Evolutionary conservation across 2,329 filamentous ascomycete species (phyloP), one percentile per base, ranked within the genome.

Genomic region (Aspergillus costaricaensis): DNA sequence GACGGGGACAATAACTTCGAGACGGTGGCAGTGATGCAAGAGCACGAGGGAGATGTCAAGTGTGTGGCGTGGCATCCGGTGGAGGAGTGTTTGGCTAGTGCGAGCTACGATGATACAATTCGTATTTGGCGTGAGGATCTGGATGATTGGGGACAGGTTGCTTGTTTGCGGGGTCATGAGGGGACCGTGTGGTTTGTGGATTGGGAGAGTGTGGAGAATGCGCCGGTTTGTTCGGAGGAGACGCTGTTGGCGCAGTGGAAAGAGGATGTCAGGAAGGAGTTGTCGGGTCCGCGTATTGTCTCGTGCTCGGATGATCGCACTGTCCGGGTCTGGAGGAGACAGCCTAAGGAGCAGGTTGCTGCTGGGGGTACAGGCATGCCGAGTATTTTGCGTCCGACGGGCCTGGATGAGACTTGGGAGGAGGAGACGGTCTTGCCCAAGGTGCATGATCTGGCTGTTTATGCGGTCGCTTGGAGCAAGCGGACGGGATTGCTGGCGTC

Each of bases 41-140:
- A 98, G 78, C 95, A 99, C 74, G 90, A 93, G 50, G 93, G 91
- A 21, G 95, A 99, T 77, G 93, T 99, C 67, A 99, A 99, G 76
- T 91, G 88, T 65, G 91, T 99, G 1, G 86, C 88, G 2, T 99
- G 95, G 95, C 93, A 95, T 73, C 92, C 92, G 0, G 87, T 88
- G 56, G 80, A 84, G 50, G 89, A 96, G 66, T 83, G 95, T 50
- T 83, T 99, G 19, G 95, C 92, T 6, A 95, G 90, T 71, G 89
- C 86, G n/a, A 96, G 91, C 74, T 99, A 99, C 75, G 95, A 99
- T 72, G 90, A 98, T 73, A 95, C 90, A 5, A 89, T 96, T 32
- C 81, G 94, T 60, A 79, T 98, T 60, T 98, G 94, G 88, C 86
- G 90, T 50, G 93, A 96, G 79, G 94, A 97, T 76, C 83, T 86